Evolutionary conservation across 306 rosid species (phyloP), one percentile per base, ranked within the genome.

Genomic region (Vicia villosa): DNA sequence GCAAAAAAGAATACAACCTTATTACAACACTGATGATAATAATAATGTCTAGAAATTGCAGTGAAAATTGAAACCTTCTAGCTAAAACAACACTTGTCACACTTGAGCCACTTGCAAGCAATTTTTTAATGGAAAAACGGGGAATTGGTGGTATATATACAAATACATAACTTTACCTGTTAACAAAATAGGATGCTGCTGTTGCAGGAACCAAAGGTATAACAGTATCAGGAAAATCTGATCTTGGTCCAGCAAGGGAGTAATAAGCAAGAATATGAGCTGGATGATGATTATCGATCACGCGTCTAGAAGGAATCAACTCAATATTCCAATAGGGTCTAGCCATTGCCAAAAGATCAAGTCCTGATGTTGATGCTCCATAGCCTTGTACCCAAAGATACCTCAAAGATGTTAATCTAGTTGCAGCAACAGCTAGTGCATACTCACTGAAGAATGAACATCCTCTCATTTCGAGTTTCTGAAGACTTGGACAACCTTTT

Each of bases 341-440:
- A 50, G 81, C 85, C 99, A 94, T 94, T 19, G 73, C 89, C 49
- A 91, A 40, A 67, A 94, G 95, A 84, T 91, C 97, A 2, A 64
- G 77, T 36, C 97, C 98, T 0, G 81, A 26, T 4, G 41, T 17
- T 26, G 99, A 88, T 24, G 75, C 87, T 68, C 88, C 81, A 64
- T 91, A 94, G 1, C 97, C 97, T 79, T 94, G 99, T 51, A 94
- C 99, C 99, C 99, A 94, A 16, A 94, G 61, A 66, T 94, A 94
- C 84, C 96, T 87, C 20, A 94, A 80, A 46, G 96, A 86, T 55
- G 83, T 74, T 5, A 94, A 74, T 5, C 62, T 84, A 72, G 83
- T 78, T 30, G 90, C 99, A 26, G 95, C 87, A 68, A 63, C 30
- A 50, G 99, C 92, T 19, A 94, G 76, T 16, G 97, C 99, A 47